phyloP scores from a whole-genome alignment of 345 rosid species.

The Pistacia vera region DNA sequence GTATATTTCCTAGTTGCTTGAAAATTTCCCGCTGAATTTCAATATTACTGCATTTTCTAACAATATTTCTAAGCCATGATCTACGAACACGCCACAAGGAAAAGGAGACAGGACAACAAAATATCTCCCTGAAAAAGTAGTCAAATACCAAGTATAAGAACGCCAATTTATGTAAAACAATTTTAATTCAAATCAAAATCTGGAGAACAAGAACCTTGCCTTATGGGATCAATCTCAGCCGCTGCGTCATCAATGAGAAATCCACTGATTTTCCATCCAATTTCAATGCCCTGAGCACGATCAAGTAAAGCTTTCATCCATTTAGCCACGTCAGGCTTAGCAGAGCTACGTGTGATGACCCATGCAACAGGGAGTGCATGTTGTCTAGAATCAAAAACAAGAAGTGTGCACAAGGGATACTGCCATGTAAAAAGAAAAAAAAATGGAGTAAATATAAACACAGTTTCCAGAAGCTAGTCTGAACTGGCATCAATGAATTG shows the following conservation, averaged over 20 bases:
- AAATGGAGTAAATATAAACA: conserved; percentile 15
- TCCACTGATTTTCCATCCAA: conserved; percentile 75
- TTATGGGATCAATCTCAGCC: conserved; percentile 84
- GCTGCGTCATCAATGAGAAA: conserved; percentile 91
- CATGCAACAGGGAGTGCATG: conserved; percentile 94
- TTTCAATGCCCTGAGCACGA: conserved; percentile 63
- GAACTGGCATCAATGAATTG: not conserved
- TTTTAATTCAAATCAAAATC: conserved; percentile 6
- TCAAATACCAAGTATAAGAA: conserved; percentile 19
- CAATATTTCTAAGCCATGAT: conserved; percentile 88
- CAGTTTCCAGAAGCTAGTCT: not conserved
- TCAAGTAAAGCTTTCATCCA: conserved; percentile 83
- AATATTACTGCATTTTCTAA: conserved; percentile 65
- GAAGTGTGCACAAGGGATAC: conserved; percentile 89
- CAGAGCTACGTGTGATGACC: conserved; percentile 81
- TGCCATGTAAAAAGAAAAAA: conserved; percentile 40
- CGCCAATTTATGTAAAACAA: not conserved
- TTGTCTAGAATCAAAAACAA: conserved; percentile 91
- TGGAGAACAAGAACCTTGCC: conserved; percentile 37
- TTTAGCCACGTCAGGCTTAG: conserved; percentile 81
- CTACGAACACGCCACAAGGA: conserved; percentile 94
- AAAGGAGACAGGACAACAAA: conserved; percentile 76
- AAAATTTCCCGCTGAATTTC: conserved; percentile 81
- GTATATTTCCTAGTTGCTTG: conserved; percentile 71
- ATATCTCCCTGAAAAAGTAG: conserved; percentile 65